These are phyloP conservation scores for Hyaloscypha bicolor DNA, from an alignment of 495 filamentous ascomycete species.

Conservation along the genomic window DNA sequence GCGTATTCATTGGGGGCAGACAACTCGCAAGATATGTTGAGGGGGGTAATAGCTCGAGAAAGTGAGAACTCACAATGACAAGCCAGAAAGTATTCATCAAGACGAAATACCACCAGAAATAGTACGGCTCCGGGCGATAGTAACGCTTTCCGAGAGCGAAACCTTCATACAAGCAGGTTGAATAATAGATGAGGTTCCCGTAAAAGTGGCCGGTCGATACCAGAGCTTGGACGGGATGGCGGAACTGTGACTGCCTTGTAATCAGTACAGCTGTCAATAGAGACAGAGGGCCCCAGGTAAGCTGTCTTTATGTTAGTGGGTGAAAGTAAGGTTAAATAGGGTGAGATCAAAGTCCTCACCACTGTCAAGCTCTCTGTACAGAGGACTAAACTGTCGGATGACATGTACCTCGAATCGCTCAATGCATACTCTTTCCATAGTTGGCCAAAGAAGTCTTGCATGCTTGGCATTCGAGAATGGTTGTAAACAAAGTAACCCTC, in stretches of 20 bases:
- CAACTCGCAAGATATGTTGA: no score
- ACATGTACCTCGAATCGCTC: constrained; percentile 60
- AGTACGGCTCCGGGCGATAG: constrained; percentile 54
- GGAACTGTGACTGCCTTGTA: constrained; percentile 46
- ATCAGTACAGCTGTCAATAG: constrained; percentile 50
- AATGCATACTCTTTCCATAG: constrained; percentile 65
- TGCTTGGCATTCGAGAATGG: constrained; percentile 43
- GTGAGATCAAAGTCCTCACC: constrained; percentile 31
- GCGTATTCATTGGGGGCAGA: no score
- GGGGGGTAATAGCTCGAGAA: no score
- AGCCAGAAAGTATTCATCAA: constrained; percentile 61
- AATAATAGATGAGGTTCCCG: constrained; percentile 46
- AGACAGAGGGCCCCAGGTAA: constrained; percentile 57
- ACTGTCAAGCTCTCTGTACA: constrained; percentile 59
- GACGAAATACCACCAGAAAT: constrained; percentile 60
- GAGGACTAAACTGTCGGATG: constrained; percentile 52
- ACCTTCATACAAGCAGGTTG: constrained; percentile 53
- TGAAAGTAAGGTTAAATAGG: neutral
- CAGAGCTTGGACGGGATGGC: constrained; percentile 54
- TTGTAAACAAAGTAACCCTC: constrained; percentile 58
- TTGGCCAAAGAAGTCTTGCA: constrained; percentile 55
- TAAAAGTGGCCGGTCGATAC: constrained; percentile 60
- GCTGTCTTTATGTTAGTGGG: constrained; percentile 26
- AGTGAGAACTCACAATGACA: constrained; percentile 36
- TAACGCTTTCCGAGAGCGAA: constrained; percentile 43